Percentiles rank a stretch among this genome's conserved stretches.
Conservation (phyloP, 1,284 basidiomycete species). For the Veloboletus limbatus region DNA sequence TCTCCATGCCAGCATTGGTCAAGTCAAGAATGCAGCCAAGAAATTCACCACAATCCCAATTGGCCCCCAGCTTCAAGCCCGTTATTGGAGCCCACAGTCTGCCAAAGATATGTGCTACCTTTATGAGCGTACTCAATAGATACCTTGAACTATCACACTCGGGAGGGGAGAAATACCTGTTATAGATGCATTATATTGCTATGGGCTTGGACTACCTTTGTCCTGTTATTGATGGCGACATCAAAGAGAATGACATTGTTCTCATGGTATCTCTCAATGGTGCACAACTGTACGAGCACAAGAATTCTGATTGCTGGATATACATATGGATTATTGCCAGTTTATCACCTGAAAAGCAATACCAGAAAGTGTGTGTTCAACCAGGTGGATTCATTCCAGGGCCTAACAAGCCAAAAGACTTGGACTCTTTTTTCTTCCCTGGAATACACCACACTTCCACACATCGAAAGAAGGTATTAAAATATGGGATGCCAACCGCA, state of each 20-base stretch:
- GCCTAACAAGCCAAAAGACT: neutral
- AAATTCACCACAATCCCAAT: too few relatives aligned
- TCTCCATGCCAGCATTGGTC: too few relatives aligned
- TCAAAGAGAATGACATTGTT: neutral
- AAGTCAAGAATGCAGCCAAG: too few relatives aligned
- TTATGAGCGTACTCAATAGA: too few relatives aligned
- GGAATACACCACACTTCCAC: neutral
- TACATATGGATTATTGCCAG: neutral
- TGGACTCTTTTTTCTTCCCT: slow-evolving; percentile 2
- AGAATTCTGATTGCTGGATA: neutral
- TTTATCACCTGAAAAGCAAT: neutral
- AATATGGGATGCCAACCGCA: neutral
- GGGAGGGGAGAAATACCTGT: too few relatives aligned
- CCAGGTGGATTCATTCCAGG: slow-evolving; percentile 1
- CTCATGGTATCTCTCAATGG: neutral
- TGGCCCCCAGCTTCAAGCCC: too few relatives aligned
- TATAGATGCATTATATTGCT: too few relatives aligned
- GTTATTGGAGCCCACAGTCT: too few relatives aligned
- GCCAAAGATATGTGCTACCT: too few relatives aligned
- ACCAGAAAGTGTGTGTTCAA: neutral
- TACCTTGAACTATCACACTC: too few relatives aligned
- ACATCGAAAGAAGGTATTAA: neutral
- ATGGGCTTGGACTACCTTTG: neutral
- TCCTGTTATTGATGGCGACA: neutral
- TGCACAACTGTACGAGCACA: neutral